A percentile compares a stretch with the other conserved stretches of the same genome.
Conservation (phyloP, 2,329 filamentous ascomycete species). For the Aspergillus glaucus region DNA sequence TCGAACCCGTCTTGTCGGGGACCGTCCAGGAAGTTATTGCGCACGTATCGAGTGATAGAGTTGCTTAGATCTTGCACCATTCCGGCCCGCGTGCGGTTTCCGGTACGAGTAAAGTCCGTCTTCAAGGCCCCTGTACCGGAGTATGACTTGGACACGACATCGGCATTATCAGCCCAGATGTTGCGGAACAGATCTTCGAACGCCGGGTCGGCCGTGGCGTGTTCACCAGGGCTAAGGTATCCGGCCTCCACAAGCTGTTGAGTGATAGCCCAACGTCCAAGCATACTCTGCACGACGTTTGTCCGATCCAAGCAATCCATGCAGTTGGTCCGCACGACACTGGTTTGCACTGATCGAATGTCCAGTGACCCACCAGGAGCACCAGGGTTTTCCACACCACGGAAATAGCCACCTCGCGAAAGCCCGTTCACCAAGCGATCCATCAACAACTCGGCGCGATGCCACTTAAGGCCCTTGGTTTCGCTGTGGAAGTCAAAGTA, state of each 20-base stretch:
- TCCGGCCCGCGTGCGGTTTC: slow-evolving; percentile 77
- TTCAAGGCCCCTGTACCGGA: slow-evolving; percentile 96
- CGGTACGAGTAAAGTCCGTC: slow-evolving; percentile 95
- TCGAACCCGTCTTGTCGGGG: slow-evolving; percentile 94
- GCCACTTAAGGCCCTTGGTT: slow-evolving; percentile 90
- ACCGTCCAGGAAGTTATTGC: slow-evolving; percentile 92
- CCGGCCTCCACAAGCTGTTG: slow-evolving; percentile 83
- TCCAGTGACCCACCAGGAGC: slow-evolving; percentile 66
- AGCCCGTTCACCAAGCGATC: slow-evolving; percentile 74
- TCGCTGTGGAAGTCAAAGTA: slow-evolving; percentile 99
- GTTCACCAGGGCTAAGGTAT: slow-evolving; percentile 67
- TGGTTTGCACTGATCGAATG: slow-evolving; percentile 72
- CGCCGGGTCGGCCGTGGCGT: slow-evolving; percentile 68
- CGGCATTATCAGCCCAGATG: slow-evolving; percentile 96
- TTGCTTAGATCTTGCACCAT: slow-evolving; percentile 82
- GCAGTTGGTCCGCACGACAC: slow-evolving; percentile 93
- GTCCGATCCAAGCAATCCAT: slow-evolving; percentile 99
- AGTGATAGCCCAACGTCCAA: slow-evolving; percentile 81
- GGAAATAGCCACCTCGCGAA: slow-evolving; percentile 80
- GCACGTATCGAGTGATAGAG: slow-evolving; percentile 79
- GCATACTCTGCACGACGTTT: slow-evolving; percentile 96
- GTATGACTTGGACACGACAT: slow-evolving; percentile 87
- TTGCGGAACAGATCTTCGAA: slow-evolving; percentile 95
- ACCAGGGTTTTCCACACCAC: slow-evolving; percentile 77
- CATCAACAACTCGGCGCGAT: slow-evolving; percentile 80